Percentiles rank a stretch among this genome's conserved stretches.
Evolutionary conservation across 106 monocot genomes (phyloP).

Genomic region (Dendrobium huoshanense): DNA sequence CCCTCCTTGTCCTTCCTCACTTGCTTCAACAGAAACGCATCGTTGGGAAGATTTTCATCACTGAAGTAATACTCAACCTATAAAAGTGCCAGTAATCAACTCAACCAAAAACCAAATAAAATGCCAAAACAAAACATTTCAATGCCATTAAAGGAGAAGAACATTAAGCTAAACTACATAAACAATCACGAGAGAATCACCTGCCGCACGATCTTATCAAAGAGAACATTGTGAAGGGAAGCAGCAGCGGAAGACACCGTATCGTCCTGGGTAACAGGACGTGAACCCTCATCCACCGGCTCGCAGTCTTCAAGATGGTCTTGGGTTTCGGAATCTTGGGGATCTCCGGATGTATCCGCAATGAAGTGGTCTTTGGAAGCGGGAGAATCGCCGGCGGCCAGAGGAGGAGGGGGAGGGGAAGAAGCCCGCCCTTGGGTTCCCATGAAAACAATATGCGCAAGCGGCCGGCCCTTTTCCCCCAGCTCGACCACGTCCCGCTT

Average conservation of each 20-base stretch:
- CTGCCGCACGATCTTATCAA: conserved; percentile 62
- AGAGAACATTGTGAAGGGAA: conserved; percentile 41
- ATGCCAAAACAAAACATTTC: background rate
- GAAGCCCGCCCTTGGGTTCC: conserved; percentile 1
- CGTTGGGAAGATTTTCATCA: conserved; percentile 79
- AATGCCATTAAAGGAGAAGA: background rate
- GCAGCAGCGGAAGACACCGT: background rate
- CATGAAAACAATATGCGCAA: background rate
- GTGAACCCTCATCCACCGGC: background rate
- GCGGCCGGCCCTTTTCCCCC: conserved; percentile 1
- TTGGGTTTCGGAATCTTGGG: background rate
- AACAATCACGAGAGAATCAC: conserved; percentile 2
- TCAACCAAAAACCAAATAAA: background rate
- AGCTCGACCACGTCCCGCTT: background rate
- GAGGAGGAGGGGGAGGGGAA: conserved; percentile 10
- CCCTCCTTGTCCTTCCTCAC: conserved; percentile 63
- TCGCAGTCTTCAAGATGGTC: background rate
- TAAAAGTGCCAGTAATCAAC: conserved; percentile 7
- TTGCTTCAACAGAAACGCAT: conserved; percentile 64
- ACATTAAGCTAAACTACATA: background rate
- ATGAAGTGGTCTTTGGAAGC: no score
- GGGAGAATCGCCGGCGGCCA: background rate
- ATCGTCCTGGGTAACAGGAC: background rate
- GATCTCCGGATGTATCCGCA: background rate
- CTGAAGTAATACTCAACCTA: conserved; percentile 97